phyloP scores from a whole-genome alignment of 441 rosid genomes.

The Populus hybrid region DNA sequence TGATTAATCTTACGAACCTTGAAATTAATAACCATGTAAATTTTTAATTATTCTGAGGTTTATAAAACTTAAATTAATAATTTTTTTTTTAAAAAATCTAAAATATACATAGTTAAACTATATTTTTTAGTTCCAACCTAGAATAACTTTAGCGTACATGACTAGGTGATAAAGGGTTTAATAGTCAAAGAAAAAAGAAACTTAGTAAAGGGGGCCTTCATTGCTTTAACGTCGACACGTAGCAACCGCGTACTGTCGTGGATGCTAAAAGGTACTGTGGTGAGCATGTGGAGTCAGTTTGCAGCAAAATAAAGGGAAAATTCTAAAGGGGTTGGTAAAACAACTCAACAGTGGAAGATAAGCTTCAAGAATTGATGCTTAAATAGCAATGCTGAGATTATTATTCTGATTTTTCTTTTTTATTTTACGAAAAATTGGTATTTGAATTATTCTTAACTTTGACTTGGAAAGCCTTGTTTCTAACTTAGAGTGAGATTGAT shows the following conservation, averaged over 20 bases:
- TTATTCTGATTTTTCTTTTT: too few species aligned
- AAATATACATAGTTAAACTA: too few species aligned
- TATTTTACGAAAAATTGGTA: not conserved
- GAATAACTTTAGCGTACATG: too few species aligned
- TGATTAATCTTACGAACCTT: accelerated
- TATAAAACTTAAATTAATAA: too few species aligned
- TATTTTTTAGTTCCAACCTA: too few species aligned
- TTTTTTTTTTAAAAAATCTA: too few species aligned
- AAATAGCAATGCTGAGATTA: not conserved
- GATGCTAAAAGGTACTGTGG: not conserved
- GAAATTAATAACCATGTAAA: too few species aligned
- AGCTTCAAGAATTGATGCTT: not conserved
- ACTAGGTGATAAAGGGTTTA: too few species aligned
- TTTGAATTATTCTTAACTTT: not conserved
- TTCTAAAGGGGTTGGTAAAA: not conserved
- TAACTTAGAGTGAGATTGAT: not conserved
- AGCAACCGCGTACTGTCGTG: not conserved
- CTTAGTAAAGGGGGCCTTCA: not conserved
- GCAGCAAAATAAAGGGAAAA: not conserved
- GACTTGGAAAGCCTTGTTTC: not conserved
- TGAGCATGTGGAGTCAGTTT: not conserved
- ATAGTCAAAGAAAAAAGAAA: not conserved
- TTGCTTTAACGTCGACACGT: not conserved
- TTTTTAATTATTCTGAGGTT: accelerated
- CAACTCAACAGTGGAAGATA: not conserved